Base-by-base conservation (phyloP, 2,329 filamentous ascomycete genomes). In the Cryphonectria nitschkei region DNA sequence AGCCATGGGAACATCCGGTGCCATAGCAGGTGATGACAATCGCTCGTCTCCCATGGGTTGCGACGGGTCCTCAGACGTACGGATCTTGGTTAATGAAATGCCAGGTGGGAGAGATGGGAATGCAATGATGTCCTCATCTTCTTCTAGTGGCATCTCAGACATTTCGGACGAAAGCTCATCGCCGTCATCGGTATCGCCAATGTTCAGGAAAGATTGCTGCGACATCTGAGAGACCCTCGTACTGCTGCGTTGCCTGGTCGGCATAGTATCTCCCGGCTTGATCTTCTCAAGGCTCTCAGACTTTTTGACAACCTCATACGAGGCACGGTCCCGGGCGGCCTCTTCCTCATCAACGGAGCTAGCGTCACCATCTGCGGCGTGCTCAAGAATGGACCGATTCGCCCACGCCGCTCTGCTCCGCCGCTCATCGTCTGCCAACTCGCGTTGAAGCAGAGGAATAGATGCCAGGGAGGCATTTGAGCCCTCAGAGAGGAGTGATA, bases 401-500 rank as follows among this genome's bases (percentile, higher is more conserved):
- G 84, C 85, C 88, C 88, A 90, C 70, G 85, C 83, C 8, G 77
- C 75, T 52, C 78, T 80, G 70, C 80, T 81, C 73, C 83, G 84
- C 9, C 76, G 80, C 0, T 79, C 84, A 73, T 88, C 85, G 58
- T 89, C 86, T 0, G 84, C 85, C 41, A 86, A 77, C 3, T 87
- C 92, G 65, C 92, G 88, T 72, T 95, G 91, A 16, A 97, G 85
- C 9, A 96, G 85, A 4, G 94, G 93, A 46, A 91, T 89, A 0
- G 93, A 95, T 54, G 88, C 91, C 77, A 94, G 94, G 0, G 93
- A 95, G 65, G 91, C 89, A 39, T 89, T 86, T 0, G 93, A 94
- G 69, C 87, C 88, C 19, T 88, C 86, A 0, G 88, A 88, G 3
- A 88, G 73, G 74, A 87, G 85, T 0, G 87, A 88, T 54, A 78